Base-by-base conservation (phyloP, 257 asterid species). In the Fraxinus pennsylvanica region DNA sequence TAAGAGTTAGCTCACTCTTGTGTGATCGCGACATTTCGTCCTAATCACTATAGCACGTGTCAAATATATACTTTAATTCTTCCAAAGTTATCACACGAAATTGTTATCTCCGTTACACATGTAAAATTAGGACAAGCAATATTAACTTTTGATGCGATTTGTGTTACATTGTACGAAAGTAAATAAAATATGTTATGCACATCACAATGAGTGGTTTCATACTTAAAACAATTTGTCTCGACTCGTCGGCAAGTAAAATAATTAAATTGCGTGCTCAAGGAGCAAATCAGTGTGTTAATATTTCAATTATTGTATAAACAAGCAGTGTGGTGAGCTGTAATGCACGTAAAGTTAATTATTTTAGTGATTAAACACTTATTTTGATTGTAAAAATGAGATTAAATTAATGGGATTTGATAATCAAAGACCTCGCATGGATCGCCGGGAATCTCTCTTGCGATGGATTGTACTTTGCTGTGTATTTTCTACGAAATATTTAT, bases 401-500 rank as follows among this genome's bases (percentile, higher is more conserved):
- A 61, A 22, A 21, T 10, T 61, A 61, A 61, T 61, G 66, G 66
- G 12, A 1, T 57, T 57, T 61, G 17, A 61, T 61, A 21, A 61
- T 61, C 27, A 61, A 43, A 61, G 68, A 29, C 35, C 68, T 22
- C 68, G 68, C 35, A 61, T 61, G 68, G 68, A 61, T 61, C 68
- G 29, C 68, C 68, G 68, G 68, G 68, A 61, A 61, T 61, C 33
- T 61, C 68, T 61, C 68, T n/a, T 25, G 35, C 19, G 68, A 61
- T 8, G 35, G 68, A 61, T 22, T 61, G 33, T 25, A 57, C 27
- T n/a, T 57, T 6, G 68, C 6, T 25, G 15, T 9, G 68, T 22
- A 61, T 61, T 59, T 59, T 59, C 68, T 21, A 21, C 66, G 25
- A 17, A 17, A 1, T 52, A 38, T 39, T 39, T 2, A 39, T 39